Evolutionary conservation across 768 basidiomycete genomes (phyloP).

Genomic region (Tulasnella sp.): DNA sequence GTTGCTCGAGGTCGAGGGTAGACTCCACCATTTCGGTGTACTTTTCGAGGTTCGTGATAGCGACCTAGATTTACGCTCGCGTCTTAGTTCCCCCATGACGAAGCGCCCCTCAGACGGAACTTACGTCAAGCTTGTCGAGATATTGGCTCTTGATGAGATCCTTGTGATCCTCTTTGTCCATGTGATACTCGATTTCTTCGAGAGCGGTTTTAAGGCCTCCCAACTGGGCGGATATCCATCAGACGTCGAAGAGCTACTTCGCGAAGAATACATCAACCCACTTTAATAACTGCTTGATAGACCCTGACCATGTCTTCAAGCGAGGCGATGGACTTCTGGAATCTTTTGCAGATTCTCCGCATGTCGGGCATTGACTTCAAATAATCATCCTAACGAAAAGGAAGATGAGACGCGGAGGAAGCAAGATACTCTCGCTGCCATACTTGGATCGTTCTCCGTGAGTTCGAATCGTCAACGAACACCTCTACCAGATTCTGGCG

Average conservation of each 20-base stretch:
- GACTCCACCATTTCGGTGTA: constrained; percentile 95
- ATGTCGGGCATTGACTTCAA: constrained; percentile 93
- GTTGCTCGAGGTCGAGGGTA: constrained; percentile 89
- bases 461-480: constrained; percentile 77
- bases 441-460: constrained; percentile 75
- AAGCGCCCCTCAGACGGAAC: neutral
- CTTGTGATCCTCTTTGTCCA: constrained; percentile 50
- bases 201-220: constrained; percentile 73
- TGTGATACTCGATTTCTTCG: constrained; percentile 53
- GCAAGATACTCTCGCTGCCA: neutral
- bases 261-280: constrained; percentile 42
- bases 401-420: neutral
- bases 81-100: neutral
- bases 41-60: constrained; percentile 64
- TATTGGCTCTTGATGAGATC: constrained; percentile 71
- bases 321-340: constrained; percentile 79
- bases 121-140: constrained; percentile 61
- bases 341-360: constrained; percentile 86
- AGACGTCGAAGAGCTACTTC: neutral
- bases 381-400: constrained; percentile 67
- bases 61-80: constrained; percentile 54
- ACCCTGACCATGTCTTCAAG: constrained; percentile 95
- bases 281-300: constrained; percentile 90
- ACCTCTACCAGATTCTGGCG: constrained; percentile 86
- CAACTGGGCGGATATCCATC: constrained; percentile 51